A percentile compares a stretch with the other conserved stretches of the same genome.
These are phyloP conservation scores for Hyaloscypha finlandica DNA, from an alignment of 495 filamentous ascomycete species.

Conservation along the genomic window DNA sequence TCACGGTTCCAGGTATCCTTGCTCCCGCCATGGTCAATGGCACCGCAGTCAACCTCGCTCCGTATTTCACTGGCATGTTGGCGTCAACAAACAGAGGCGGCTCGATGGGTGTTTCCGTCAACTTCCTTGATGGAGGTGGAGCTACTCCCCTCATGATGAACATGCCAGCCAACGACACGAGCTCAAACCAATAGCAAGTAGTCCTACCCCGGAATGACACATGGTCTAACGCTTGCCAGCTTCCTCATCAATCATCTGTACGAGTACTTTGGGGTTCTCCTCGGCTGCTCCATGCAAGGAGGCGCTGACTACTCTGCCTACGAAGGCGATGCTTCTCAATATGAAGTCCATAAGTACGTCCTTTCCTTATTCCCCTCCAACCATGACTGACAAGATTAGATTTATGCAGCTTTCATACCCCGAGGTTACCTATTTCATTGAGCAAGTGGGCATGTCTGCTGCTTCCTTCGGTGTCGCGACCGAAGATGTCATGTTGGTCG, in stretches of 20 bases:
- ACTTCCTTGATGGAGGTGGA: constrained; percentile 59
- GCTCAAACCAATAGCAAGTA: constrained; percentile 53
- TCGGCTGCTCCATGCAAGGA: constrained; percentile 50
- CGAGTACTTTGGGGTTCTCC: constrained; percentile 52
- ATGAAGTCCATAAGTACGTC: constrained; percentile 50
- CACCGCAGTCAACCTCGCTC: constrained; percentile 50
- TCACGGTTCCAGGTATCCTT: constrained; percentile 53
- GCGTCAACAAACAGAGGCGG: constrained; percentile 47
- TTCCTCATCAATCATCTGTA: constrained; percentile 57
- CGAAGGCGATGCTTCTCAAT: constrained; percentile 44
- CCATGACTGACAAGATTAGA: constrained; percentile 29
- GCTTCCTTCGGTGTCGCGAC: constrained; percentile 53
- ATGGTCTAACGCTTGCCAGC: constrained; percentile 34
- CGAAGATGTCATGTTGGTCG: constrained; percentile 42
- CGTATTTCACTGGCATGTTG: constrained; percentile 54
- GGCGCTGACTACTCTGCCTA: constrained; percentile 41
- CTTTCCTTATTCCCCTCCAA: neutral
- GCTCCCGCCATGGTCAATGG: constrained; percentile 45
- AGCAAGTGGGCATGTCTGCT: constrained; percentile 51
- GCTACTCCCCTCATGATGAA: constrained; percentile 50
- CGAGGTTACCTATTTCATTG: constrained; percentile 55
- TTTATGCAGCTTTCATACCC: constrained; percentile 55
- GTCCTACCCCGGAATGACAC: neutral
- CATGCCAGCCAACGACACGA: constrained; percentile 45
- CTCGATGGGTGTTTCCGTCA: constrained; percentile 41